phyloP scores from a whole-genome alignment of 257 asterid species.

The Phtheirospermum japonicum region DNA sequence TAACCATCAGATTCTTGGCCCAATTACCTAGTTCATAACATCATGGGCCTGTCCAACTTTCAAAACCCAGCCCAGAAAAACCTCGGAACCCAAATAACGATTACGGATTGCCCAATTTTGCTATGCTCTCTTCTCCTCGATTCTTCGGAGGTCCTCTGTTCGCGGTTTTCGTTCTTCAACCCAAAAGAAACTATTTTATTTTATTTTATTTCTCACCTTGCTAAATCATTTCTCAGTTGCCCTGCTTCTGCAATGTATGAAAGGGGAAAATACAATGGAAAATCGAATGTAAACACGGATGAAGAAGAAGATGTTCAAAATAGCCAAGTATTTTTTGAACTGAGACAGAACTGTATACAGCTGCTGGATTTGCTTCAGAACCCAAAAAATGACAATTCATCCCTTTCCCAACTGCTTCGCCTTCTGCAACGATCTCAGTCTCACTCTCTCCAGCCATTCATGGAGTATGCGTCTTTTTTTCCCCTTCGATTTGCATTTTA shows the following conservation, averaged over 20 bases:
- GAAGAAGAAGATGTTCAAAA: conserved; percentile 32
- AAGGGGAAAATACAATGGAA: conserved; percentile 15
- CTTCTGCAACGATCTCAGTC: conserved; percentile 58
- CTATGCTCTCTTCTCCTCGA: not conserved
- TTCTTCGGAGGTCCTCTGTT: conserved; percentile 23
- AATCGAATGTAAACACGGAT: conserved; percentile 11
- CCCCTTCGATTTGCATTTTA: not conserved
- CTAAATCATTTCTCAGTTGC: not conserved
- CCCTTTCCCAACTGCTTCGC: conserved; percentile 50
- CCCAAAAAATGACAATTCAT: conserved; percentile 41
- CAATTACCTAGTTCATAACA: not conserved
- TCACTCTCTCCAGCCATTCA: conserved; percentile 54
- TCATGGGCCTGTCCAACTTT: conserved; percentile 4
- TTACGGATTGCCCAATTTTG: not conserved
- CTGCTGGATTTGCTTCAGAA: conserved; percentile 59
- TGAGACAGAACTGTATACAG: conserved; percentile 57
- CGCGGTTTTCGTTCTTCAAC: conserved; percentile 12
- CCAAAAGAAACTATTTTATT: not conserved
- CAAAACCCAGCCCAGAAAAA: conserved; percentile 4
- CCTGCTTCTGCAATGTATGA: conserved; percentile 32
- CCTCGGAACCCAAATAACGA: not conserved
- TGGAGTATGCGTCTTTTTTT: conserved; percentile 52
- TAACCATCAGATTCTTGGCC: not conserved
- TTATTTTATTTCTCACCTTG: not conserved
- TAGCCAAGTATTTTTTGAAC: conserved; percentile 48